A percentile compares a stretch with the other conserved stretches of the same genome.
These are phyloP conservation scores for Alternaria rosae DNA, from an alignment of 2,329 filamentous ascomycete species.

Conservation along the genomic window DNA sequence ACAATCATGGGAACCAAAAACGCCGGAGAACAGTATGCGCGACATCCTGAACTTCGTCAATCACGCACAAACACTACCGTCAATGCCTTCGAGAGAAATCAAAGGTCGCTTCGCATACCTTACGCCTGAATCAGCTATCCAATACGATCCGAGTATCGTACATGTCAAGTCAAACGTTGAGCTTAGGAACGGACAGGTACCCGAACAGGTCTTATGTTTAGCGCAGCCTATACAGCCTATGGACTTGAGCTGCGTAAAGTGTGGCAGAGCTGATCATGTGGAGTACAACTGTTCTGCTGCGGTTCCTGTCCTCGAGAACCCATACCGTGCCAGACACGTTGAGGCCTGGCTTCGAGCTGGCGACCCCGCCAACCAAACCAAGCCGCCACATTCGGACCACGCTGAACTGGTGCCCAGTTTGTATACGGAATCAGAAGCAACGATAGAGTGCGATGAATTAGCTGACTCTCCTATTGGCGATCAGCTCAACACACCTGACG, in stretches of 20 bases:
- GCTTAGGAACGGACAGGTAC: neutral
- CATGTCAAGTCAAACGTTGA: neutral
- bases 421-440: slow-evolving; percentile 9
- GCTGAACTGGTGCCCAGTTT: neutral
- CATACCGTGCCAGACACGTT: neutral
- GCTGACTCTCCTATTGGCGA: neutral
- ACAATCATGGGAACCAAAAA: neutral
- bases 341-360: neutral
- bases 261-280: neutral
- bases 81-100: neutral
- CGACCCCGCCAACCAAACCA: neutral
- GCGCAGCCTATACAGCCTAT: neutral
- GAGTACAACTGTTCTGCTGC: neutral
- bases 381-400: neutral
- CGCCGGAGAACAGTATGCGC: neutral
- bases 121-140: neutral
- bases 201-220: neutral
- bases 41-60: neutral
- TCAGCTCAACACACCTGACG: neutral
- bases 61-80: neutral
- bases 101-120: neutral
- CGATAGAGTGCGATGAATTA: slow-evolving; percentile 2
- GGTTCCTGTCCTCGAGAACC: neutral
- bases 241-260: neutral
- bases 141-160: neutral